Conservation (phyloP, 192 early-diverging fungal genomes). For the Fimicolochytrium jonesii region DNA sequence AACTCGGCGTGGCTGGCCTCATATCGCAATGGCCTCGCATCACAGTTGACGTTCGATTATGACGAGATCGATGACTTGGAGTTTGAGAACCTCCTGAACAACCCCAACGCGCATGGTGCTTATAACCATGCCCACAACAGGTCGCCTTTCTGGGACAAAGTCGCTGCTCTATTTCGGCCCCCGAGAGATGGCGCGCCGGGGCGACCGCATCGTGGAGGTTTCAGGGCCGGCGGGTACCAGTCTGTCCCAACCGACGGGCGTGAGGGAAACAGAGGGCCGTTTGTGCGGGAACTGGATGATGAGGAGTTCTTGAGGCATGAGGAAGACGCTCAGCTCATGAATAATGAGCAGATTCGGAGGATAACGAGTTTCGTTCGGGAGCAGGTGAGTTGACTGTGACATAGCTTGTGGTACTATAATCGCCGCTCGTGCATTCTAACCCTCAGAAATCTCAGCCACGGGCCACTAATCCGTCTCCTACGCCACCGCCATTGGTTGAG, state of each 20-base stretch:
- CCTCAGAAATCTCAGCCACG: too few relatives aligned
- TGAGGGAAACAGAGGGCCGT: not conserved
- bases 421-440: too few relatives aligned
- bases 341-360: constrained; percentile 22
- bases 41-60: constrained; percentile 19
- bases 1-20: too few relatives aligned
- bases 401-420: too few relatives aligned
- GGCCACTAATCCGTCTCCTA: too few relatives aligned
- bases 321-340: constrained; percentile 26
- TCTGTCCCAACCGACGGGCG: constrained; percentile 6
- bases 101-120: not conserved
- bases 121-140: not conserved
- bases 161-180: constrained; percentile 13
- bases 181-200: not conserved
- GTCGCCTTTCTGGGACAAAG: constrained; percentile 1
- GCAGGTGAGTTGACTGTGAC: too few relatives aligned
- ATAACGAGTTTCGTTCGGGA: not conserved
- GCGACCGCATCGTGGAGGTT: not conserved
- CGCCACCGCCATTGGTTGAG: too few relatives aligned
- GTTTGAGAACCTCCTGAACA: constrained; percentile 27
- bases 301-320: constrained; percentile 18
- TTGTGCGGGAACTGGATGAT: not conserved
- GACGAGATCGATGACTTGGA: constrained; percentile 34
- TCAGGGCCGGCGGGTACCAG: constrained; percentile 9
- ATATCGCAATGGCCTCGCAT: constrained; percentile 1